phyloP scores from a whole-genome alignment of 2,329 filamentous ascomycete species.

The Leptographium radiaticola region DNA sequence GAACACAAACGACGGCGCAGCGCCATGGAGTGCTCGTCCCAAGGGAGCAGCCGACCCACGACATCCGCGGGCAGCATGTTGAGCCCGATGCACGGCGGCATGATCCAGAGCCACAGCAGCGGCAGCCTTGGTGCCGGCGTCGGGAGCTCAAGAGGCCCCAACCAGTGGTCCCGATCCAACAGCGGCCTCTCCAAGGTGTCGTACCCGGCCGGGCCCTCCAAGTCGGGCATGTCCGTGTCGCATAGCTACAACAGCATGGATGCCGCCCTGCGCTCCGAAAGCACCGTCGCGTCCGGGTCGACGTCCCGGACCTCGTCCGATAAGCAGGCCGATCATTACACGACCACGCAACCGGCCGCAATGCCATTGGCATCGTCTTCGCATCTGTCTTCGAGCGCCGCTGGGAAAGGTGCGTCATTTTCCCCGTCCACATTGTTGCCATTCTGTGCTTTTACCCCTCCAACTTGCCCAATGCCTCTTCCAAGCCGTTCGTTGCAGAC shows the following conservation, averaged over 20 bases:
- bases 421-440: not conserved
- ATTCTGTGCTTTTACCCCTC: not conserved
- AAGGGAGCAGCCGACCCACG: not conserved
- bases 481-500: not conserved
- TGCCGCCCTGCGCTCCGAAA: constrained; percentile 3
- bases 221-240: constrained; percentile 4
- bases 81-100: constrained; percentile 9
- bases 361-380: not conserved
- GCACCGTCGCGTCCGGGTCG: not conserved
- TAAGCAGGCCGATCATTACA: not conserved
- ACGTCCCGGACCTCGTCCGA: not conserved
- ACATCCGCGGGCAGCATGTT: constrained; percentile 1
- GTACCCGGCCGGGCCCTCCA: constrained; percentile 5
- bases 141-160: not conserved
- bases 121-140: not conserved
- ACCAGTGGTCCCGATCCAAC: not conserved
- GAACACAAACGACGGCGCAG: constrained; percentile 37
- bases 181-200: constrained; percentile 8
- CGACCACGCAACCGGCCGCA: not conserved
- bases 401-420: not conserved
- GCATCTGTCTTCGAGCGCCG: not conserved
- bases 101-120: constrained; percentile 2
- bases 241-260: constrained; percentile 12
- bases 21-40: constrained; percentile 20
- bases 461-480: not conserved